phyloP scores from a whole-genome alignment of 1,139 yeast species.

The Blastobotrys arbuscula region DNA sequence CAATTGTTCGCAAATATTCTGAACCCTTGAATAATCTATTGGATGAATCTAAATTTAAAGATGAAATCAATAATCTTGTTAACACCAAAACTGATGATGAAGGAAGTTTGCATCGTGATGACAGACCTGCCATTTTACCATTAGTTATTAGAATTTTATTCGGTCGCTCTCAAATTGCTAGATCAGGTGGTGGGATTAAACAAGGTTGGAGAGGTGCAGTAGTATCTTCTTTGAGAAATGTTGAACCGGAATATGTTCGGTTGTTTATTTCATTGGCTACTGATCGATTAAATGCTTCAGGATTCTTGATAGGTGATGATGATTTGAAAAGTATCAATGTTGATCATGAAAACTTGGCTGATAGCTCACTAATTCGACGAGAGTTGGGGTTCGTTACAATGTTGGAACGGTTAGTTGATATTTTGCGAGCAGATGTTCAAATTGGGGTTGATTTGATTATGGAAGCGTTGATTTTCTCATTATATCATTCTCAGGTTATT shows the following conservation, averaged over 20 bases:
- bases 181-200: conserved; percentile 51
- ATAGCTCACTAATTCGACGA: conserved; percentile 38
- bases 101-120: conserved; percentile 45
- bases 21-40: conserved; percentile 70
- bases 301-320: conserved; percentile 33
- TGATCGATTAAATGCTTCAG: conserved; percentile 44
- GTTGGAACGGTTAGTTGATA: conserved; percentile 54
- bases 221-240: conserved; percentile 59
- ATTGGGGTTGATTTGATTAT: conserved; percentile 48
- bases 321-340: conserved; percentile 11
- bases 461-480: conserved; percentile 54
- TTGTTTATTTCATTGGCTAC: conserved; percentile 61
- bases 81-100: conserved; percentile 44
- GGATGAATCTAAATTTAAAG: conserved; percentile 80
- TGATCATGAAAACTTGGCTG: conserved; percentile 19
- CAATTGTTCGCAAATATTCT: conserved; percentile 56
- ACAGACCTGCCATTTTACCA: conserved; percentile 59
- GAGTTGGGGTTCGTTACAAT: conserved; percentile 69
- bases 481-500: conserved; percentile 50
- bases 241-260: conserved; percentile 49
- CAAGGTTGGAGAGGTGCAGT: conserved; percentile 74
- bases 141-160: conserved; percentile 70
- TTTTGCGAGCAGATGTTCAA: conserved; percentile 56
- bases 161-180: conserved; percentile 67
- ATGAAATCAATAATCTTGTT: conserved; percentile 67